These are phyloP conservation scores for Hypoxylon sp. DNA, from an alignment of 2,329 filamentous ascomycete genomes.

Conservation along the genomic window DNA sequence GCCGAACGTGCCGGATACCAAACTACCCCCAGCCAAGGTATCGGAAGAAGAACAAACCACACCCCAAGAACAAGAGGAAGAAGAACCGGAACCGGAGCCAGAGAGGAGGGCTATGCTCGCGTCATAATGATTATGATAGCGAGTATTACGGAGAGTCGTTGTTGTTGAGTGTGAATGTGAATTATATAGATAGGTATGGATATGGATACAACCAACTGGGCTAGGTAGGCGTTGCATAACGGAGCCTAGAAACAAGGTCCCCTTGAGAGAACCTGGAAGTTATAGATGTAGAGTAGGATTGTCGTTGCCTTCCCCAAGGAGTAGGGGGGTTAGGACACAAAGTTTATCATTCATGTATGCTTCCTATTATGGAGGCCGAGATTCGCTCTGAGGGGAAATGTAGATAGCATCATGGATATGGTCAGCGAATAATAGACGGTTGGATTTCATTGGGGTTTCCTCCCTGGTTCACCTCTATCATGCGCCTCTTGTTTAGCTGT, in stretches of 20 bases:
- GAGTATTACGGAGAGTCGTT: no score
- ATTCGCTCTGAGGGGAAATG: constrained; percentile 1
- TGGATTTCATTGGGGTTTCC: no score
- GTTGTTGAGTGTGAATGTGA: no score
- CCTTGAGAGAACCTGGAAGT: no score
- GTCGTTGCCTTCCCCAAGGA: not conserved
- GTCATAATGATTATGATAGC: no score
- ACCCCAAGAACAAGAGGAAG: constrained; percentile 19
- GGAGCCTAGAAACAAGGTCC: no score
- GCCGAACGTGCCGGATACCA: constrained; percentile 46
- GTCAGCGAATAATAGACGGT: no score
- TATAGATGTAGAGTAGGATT: constrained; percentile 3
- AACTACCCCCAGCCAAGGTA: constrained; percentile 44
- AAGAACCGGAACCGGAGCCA: constrained; percentile 35
- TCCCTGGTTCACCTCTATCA: no score
- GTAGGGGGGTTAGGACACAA: no score
- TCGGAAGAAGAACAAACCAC: constrained; percentile 15
- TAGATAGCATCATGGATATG: constrained; percentile 5
- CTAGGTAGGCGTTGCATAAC: no score
- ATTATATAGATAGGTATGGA: not conserved
- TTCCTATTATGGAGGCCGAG: constrained; percentile 4
- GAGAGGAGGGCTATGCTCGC: constrained; percentile 55
- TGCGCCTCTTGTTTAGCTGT: no score
- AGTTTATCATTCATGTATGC: not conserved
- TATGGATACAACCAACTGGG: not conserved